A percentile compares a stretch with the other conserved stretches of the same genome.
Evolutionary conservation across 192 early-diverging fungal genomes (phyloP).

Genomic region (Rhizophagus prolifer): DNA sequence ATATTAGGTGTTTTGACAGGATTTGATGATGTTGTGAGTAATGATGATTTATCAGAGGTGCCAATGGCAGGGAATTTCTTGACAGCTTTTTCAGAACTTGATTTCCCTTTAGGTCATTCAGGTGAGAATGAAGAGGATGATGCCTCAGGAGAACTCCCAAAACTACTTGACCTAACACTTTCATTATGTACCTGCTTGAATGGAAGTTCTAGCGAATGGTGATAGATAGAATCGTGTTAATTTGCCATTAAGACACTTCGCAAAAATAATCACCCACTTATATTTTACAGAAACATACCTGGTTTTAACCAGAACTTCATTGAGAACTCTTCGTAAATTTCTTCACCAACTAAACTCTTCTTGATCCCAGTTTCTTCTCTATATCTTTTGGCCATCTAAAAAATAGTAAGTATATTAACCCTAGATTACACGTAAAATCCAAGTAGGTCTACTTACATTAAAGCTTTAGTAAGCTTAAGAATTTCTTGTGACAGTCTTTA

Average conservation of each 20-base stretch:
- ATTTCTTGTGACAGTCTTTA: too few relatives aligned
- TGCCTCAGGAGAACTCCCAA: neutral
- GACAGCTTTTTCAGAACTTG: neutral
- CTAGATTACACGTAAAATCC: too few relatives aligned
- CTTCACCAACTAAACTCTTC: neutral
- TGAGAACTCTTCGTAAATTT: neutral
- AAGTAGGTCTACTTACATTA: constrained; percentile 1
- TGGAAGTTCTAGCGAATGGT: too few relatives aligned
- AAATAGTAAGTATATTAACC: too few relatives aligned
- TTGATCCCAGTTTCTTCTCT: neutral
- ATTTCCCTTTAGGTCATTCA: too few relatives aligned
- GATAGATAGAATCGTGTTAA: too few relatives aligned
- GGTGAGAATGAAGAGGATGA: too few relatives aligned
- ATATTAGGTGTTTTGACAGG: too few relatives aligned
- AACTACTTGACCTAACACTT: neutral
- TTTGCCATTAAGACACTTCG: neutral
- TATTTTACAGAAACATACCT: neutral
- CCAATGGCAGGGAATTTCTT: neutral
- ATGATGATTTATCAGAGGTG: too few relatives aligned
- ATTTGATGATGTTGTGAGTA: neutral
- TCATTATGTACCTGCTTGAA: too few relatives aligned
- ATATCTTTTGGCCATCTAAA: neutral
- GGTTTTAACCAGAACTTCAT: neutral
- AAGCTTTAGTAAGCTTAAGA: neutral
- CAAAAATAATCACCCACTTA: neutral